Conservation (phyloP, 1,284 basidiomycete genomes). For the Ustilago curta region DNA sequence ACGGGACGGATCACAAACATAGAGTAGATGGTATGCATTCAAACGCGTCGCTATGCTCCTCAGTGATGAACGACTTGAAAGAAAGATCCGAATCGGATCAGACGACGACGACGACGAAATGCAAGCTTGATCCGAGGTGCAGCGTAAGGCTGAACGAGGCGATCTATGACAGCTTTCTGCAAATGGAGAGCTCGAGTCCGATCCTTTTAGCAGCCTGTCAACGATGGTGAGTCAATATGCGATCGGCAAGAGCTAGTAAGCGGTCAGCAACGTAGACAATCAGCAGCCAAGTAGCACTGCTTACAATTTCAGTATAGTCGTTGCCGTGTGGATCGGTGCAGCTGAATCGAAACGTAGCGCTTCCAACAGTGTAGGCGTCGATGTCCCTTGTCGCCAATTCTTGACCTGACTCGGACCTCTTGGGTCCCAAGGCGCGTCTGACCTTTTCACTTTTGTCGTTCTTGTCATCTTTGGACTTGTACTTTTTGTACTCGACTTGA, state of each 20-base stretch:
- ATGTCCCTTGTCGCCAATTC: constrained; percentile 24
- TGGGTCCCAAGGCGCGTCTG: neutral
- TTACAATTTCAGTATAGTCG: constrained; percentile 21
- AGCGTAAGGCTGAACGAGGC: too few relatives aligned
- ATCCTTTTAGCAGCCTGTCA: constrained; percentile 22
- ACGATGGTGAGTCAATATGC: too few relatives aligned
- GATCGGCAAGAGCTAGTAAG: neutral
- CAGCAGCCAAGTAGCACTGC: neutral
- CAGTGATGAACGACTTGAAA: too few relatives aligned
- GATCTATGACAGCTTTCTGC: constrained; percentile 11
- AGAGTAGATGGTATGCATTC: neutral
- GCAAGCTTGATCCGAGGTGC: too few relatives aligned
- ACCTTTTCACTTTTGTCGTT: constrained; percentile 19
- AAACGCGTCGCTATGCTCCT: neutral
- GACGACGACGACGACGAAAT: too few relatives aligned
- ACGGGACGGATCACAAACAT: neutral
- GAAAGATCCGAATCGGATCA: too few relatives aligned
- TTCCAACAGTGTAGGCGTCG: constrained; percentile 30
- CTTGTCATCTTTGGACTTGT: constrained; percentile 20
- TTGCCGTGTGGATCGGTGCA: constrained; percentile 16
- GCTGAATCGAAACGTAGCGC: constrained; percentile 27
- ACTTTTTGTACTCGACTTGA: constrained; percentile 24
- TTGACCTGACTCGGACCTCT: neutral
- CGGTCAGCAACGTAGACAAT: neutral
- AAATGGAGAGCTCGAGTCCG: constrained; percentile 38